Base-by-base conservation (phyloP, 176 grass and related monocot genomes). In the Rhynchospora breviuscula region DNA sequence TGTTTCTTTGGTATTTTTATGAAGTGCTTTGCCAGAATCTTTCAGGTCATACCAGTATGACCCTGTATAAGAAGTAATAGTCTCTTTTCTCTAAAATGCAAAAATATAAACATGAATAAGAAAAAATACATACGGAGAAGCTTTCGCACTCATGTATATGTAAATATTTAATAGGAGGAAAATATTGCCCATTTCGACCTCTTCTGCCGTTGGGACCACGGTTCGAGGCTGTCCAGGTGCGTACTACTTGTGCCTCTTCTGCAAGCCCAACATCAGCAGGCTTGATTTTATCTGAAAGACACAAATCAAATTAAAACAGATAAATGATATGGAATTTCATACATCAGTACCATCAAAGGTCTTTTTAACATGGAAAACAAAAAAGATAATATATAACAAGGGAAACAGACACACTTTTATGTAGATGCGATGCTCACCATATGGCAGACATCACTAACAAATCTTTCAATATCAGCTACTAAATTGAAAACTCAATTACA, bases 81-180 rank as follows among this genome's bases (percentile, higher is more conserved):
- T 12, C 63, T 35, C 7, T 54, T 61, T 12, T 3, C 43, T 56
- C 7, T 33, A 78, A 57, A 5, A 25, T 25, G 51, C 73, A 78
- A 54, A 35, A 57, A 7, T 18, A 78, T 6, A 78, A 25, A 13
- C 53, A 75, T 7, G 45, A 48, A 40, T 57, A 25, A 33, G 49
- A 88, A 62, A 26, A 58, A 61, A 84, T 85, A 68, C 96, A 78
- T 93, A 99, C 96, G 73, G 96, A 99, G 60, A 95, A 99, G 59
- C 89, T 93, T 83, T 99, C 93, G 0, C 78, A 92, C 84, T 99
- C 96, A 88, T 92, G 89, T 71, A 99, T 93, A 81, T 99, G 96
- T 79, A 99, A 68, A 90, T 99, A 99, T 84, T 93, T 89, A 6
- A 99, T 99, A 59, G 93, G 85, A 85, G 89, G 71, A 0, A 51